Evolutionary conservation across 495 filamentous ascomycete species (phyloP), one percentile per base, ranked within the genome.

Genomic region (Alectoria sarmentosa): DNA sequence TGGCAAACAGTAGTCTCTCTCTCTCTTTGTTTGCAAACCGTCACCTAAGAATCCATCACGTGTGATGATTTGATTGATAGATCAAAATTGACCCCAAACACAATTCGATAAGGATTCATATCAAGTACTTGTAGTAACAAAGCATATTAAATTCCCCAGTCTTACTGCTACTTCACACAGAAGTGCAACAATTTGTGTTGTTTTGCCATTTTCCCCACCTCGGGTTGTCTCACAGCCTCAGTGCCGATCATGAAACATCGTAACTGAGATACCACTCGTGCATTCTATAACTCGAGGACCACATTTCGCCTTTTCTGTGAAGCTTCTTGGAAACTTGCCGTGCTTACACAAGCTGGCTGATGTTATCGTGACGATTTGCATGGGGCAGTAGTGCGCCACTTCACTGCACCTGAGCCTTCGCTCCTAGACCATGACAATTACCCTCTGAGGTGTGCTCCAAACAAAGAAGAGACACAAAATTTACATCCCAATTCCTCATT

Each of bases 381-480:
- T 37, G 36, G n/a, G 57, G 55, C 57, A 60, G 44, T 60, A 65
- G 42, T 34, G 56, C 63, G 55, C 63, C 55, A 49, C 63, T 46
- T 34, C 36, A 60, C 56, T 36, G 34, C 57, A 38, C 21, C 10
- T 28, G 30, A 59, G 34, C 46, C 56, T 54, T 65, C 30, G 32
- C 63, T 36, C 46, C 39, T 1, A 60, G 56, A 4, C 30, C 42
- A 42, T 60, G 56, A 39, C 39, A 48, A 32, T 17, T 28, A 36
- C 41, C 5, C 11, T 58, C 41, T 6, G 41, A 37, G 23, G 17
- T 41, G 56, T 65, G 34, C 52, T 63, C 39, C 39, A 14, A 41
- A 42, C 39, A 28, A 34, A 9, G 28, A 26, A 58, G 30, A 58
- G 28, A 19, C 49, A 58, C 39, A 23, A 52, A 30, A 42, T 14